Base-by-base conservation (phyloP, 116 monocot species). In the Trichopus zeylanicus region DNA sequence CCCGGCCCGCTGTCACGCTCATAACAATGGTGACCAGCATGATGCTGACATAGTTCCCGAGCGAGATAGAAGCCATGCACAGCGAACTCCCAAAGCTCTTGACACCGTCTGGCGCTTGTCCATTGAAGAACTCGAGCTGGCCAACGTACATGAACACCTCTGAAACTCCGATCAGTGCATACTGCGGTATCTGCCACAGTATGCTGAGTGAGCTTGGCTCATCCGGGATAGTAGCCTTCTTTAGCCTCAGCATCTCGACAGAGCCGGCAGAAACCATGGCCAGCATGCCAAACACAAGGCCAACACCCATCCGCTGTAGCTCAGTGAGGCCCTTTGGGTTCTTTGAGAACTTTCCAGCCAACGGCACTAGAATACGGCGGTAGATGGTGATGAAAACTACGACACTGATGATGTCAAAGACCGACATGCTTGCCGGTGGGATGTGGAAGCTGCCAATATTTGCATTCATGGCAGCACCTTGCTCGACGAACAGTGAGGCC, bases 11-110 rank as follows among this genome's bases (percentile, higher is more conserved):
- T 0, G 80, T 83, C 1, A 72, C 21, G 5, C 25, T 53, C 57
- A 66, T 77, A 7, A 83, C 77, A 3, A 74, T 29, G 26, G 26
- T 66, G 6, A 88, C 88, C 32, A 88, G 57, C 53, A 80, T 56
- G 74, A 83, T 83, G 68, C 83, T 83, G 6, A 80, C 71, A 32
- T 88, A 88, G 42, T 83, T 88, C 29, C 83, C 88, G 18, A 88
- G 73, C 6, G 88, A 88, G 11, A 88, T 83, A 33, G 88, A 88
- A n/a, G 88, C 88, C 88, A 88, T 88, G 74, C 77, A 83, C 6
- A 88, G 77, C 0, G 83, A 80, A 51, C 88, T 83, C 26, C 83
- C 88, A 28, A 83, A 77, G 77, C 88, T 80, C 75, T 88, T 88
- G 35, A 88, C 58, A 20, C 83, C 83, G 25, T 88, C 88, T 2